Evolutionary conservation across 306 rosid species (phyloP), one percentile per base, ranked within the genome.

Genomic region (Dicorynia guianensis): DNA sequence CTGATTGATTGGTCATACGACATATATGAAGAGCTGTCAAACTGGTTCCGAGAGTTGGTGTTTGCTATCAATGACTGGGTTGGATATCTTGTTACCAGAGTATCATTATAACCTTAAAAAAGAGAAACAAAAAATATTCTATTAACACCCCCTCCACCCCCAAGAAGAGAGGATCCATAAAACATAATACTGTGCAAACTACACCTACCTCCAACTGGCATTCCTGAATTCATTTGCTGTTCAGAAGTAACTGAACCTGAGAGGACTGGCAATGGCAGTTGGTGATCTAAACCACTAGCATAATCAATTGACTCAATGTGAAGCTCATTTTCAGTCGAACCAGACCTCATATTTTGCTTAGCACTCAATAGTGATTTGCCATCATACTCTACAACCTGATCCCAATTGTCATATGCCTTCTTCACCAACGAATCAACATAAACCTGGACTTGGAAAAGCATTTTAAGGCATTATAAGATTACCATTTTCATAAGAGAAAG

Each of bases 361-460:
- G 75, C 80, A 81, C 72, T 76, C 81, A 90, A 72, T 25, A 89
- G 92, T 62, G 99, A 85, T 81, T 93, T 96, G 42, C 98, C 97
- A 82, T 96, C 98, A 71, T 96, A 96, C 68, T 96, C 96, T 60
- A 90, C 65, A 69, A 90, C 99, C 68, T 88, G 93, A 39, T 89
- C 88, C 99, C 99, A 96, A 79, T 90, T 85, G 17, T 96, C 99
- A 54, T 96, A 96, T 47, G 99, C 98, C 84, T 90, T 92, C 82
- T 96, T 96, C 86, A 96, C 97, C 69, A 92, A 82, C 2, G 91
- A 80, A 88, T 96, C 99, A 6, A 96, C 97, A 79, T 86, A 90
- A 68, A 92, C 83, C 99, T 96, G 93, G 81, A 85, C 50, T 72
- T 71, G 65, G 79, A 86, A 76, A 75, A 75, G 47, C 57, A 79